These are phyloP conservation scores for Helicostylum pulchrum DNA, from an alignment of 192 early-diverging fungal species.

Conservation along the genomic window DNA sequence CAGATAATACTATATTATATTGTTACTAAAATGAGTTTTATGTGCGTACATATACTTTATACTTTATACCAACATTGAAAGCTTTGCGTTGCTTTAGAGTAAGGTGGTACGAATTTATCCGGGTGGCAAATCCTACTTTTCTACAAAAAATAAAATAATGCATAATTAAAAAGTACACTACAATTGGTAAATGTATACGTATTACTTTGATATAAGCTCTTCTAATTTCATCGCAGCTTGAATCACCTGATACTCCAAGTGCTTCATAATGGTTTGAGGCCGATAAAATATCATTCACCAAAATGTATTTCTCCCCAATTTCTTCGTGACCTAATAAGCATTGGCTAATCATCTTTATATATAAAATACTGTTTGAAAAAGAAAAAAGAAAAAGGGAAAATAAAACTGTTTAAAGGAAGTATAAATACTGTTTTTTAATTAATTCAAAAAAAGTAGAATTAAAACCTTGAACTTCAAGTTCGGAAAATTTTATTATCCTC, in stretches of 20 bases:
- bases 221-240: slow-evolving; percentile 48
- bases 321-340: too few relatives aligned
- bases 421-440: too few relatives aligned
- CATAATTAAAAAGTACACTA: background rate
- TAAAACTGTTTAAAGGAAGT: too few relatives aligned
- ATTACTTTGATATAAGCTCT: slow-evolving; percentile 41
- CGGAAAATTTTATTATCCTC: too few relatives aligned
- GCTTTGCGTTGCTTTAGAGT: slow-evolving; percentile 53
- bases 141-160: slow-evolving; percentile 24
- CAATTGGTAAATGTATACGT: background rate
- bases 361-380: too few relatives aligned
- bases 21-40: background rate
- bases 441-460: too few relatives aligned
- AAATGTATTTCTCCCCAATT: slow-evolving; percentile 29
- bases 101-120: slow-evolving; percentile 54
- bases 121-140: slow-evolving; percentile 55
- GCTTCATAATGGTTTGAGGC: slow-evolving; percentile 48
- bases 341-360: too few relatives aligned
- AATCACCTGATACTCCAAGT: slow-evolving; percentile 40
- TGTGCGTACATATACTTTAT: slow-evolving; percentile 3
- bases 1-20: slow-evolving; percentile 37
- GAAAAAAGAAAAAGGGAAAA: too few relatives aligned
- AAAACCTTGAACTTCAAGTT: too few relatives aligned
- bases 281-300: slow-evolving; percentile 48
- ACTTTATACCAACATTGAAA: slow-evolving; percentile 46